These are phyloP conservation scores for Lolium perenne DNA, from an alignment of 176 grass and related monocot genomes.

Conservation along the genomic window DNA sequence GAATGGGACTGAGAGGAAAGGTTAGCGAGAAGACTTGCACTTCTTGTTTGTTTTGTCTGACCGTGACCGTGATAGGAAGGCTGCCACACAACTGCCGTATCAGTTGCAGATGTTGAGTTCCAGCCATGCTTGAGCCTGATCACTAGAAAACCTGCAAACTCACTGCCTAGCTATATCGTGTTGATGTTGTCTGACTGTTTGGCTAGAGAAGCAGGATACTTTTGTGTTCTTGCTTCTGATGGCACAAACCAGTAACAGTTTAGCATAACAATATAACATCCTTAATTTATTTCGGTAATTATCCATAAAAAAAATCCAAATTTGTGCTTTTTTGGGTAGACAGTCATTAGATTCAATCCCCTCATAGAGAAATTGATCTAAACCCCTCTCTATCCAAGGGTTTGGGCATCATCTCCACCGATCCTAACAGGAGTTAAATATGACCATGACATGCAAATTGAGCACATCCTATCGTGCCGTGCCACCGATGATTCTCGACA, in stretches of 20 bases:
- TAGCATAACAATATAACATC: not conserved
- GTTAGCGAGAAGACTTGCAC: slow-evolving; percentile 14
- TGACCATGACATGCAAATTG: not conserved
- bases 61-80: not conserved
- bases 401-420: not conserved
- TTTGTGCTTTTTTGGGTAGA: not conserved
- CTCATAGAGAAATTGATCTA: not conserved
- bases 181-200: too few relatives aligned
- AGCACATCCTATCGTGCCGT: not conserved
- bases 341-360: not conserved
- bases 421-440: not conserved
- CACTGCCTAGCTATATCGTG: not conserved
- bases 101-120: not conserved
- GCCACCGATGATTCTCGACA: not conserved
- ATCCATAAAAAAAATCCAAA: not conserved
- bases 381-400: not conserved
- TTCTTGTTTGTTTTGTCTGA: not conserved
- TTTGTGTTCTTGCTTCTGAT: not conserved
- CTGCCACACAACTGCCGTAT: not conserved
- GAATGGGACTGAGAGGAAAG: not conserved
- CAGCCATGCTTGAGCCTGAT: not conserved
- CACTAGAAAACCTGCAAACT: not conserved
- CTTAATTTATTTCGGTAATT: not conserved
- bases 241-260: not conserved
- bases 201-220: not conserved